phyloP scores from a whole-genome alignment of 2,329 filamentous ascomycete genomes.

The Colletotrichum camelliae region DNA sequence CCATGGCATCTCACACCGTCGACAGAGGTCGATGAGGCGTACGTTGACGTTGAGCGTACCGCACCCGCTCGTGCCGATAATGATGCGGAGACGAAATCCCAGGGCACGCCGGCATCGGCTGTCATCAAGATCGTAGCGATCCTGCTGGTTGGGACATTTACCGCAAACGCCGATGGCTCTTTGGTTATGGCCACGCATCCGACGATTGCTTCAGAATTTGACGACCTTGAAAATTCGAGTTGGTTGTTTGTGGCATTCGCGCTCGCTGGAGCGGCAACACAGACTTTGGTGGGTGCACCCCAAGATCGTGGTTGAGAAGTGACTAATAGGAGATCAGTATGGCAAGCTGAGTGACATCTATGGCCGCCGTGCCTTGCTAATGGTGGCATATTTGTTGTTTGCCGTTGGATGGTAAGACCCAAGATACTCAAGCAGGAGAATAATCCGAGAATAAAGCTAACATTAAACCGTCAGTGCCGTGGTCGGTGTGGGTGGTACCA shows the following conservation, averaged over 20 bases:
- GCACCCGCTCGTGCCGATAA: neutral
- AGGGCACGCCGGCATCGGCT: neutral
- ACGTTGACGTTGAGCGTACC: slow-evolving; percentile 9
- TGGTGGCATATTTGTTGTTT: slow-evolving; percentile 56
- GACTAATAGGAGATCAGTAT: slow-evolving; percentile 36
- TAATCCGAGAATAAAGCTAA: slow-evolving; percentile 15
- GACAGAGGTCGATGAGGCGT: slow-evolving; percentile 1
- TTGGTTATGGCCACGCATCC: slow-evolving; percentile 71
- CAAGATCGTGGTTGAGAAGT: neutral
- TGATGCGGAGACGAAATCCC: neutral
- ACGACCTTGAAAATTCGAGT: slow-evolving; percentile 59
- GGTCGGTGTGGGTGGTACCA: slow-evolving; percentile 48
- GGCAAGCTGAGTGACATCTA: slow-evolving; percentile 65
- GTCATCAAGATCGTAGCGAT: slow-evolving; percentile 29
- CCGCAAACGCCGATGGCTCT: slow-evolving; percentile 68
- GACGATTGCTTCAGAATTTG: slow-evolving; percentile 65
- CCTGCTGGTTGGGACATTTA: slow-evolving; percentile 55
- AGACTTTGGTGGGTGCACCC: slow-evolving; percentile 44
- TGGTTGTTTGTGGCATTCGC: slow-evolving; percentile 45
- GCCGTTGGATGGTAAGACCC: slow-evolving; percentile 53
- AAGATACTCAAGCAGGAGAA: too few relatives aligned
- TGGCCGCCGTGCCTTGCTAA: slow-evolving; percentile 51
- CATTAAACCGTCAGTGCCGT: slow-evolving; percentile 23
- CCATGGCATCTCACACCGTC: slow-evolving; percentile 15
- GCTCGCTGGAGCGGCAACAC: slow-evolving; percentile 34